Percentiles rank a stretch among this genome's conserved stretches.
Evolutionary conservation across 106 monocot species (phyloP).

Genomic region (Dendrobium officinale): DNA sequence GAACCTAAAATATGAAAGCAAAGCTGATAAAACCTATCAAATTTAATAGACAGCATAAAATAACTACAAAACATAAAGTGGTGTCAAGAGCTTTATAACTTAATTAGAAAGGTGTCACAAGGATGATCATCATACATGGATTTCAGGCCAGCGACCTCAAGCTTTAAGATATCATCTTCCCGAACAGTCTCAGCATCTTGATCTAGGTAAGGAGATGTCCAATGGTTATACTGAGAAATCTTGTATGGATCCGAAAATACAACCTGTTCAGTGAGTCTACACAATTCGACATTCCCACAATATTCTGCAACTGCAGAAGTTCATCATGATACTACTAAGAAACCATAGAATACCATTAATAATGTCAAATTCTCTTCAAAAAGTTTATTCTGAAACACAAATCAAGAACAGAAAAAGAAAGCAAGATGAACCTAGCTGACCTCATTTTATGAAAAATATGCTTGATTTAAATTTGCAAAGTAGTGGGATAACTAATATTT

Average conservation of each 20-base stretch:
- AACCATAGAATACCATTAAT: neutral
- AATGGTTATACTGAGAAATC: slow-evolving; percentile 46
- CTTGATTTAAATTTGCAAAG: too few relatives aligned
- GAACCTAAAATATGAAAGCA: slow-evolving; percentile 44
- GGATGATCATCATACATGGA: slow-evolving; percentile 46
- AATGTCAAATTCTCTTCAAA: neutral
- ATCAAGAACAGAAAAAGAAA: neutral
- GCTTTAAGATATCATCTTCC: slow-evolving; percentile 62
- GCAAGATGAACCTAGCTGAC: neutral
- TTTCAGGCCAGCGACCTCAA: slow-evolving; percentile 85
- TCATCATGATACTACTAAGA: neutral
- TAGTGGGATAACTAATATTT: too few relatives aligned
- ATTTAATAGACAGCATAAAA: neutral
- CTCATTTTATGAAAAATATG: neutral
- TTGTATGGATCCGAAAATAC: slow-evolving; percentile 91
- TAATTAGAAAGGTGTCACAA: neutral
- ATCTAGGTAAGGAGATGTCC: slow-evolving; percentile 94
- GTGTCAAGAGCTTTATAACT: neutral
- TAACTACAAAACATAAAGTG: neutral
- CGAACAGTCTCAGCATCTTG: slow-evolving; percentile 64
- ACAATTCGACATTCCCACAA: slow-evolving; percentile 89
- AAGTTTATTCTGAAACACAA: neutral
- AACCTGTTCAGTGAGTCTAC: slow-evolving; percentile 95
- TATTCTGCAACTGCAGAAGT: slow-evolving; percentile 75
- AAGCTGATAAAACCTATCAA: neutral